phyloP scores from a whole-genome alignment of 768 basidiomycete species.

The Albatrellus ellisii region DNA sequence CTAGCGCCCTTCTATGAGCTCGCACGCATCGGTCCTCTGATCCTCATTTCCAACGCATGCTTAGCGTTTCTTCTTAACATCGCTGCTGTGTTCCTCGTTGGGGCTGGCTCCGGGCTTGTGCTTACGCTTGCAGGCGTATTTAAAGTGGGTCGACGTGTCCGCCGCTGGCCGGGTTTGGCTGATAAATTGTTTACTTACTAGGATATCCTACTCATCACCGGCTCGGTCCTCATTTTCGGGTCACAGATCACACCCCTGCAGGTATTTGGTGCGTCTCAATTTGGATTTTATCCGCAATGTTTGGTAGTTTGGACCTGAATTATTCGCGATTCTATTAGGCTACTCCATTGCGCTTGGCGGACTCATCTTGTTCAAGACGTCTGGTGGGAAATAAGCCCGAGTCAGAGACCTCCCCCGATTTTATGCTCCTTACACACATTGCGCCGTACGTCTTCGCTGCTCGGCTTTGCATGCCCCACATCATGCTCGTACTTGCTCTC shows the following conservation, averaged over 20 bases:
- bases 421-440: too few species aligned
- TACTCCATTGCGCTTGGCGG: conserved; percentile 84
- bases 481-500: too few species aligned
- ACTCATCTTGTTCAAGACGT: conserved; percentile 75
- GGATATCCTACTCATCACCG: conserved; percentile 91
- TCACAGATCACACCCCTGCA: conserved; percentile 73
- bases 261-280: conserved; percentile 47
- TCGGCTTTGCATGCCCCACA: too few species aligned
- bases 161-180: too few species aligned
- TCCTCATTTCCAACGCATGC: conserved; percentile 73
- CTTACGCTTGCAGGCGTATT: conserved; percentile 91
- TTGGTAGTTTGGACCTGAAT: conserved; percentile 1
- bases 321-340: conserved; percentile 35
- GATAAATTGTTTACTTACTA: too few species aligned
- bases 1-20: conserved; percentile 73
- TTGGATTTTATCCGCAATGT: neutral
- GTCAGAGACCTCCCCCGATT: neutral
- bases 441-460: too few species aligned
- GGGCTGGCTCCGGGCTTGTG: conserved; percentile 77
- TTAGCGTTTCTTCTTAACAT: conserved; percentile 86
- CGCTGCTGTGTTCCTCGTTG: conserved; percentile 89
- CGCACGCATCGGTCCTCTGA: conserved; percentile 31
- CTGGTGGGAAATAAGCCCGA: conserved; percentile 37
- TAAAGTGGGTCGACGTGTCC: too few species aligned
- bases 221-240: conserved; percentile 80